These are phyloP conservation scores for Diutina mesorugosa DNA, from an alignment of 1,139 yeast genomes.

Conservation along the genomic window DNA sequence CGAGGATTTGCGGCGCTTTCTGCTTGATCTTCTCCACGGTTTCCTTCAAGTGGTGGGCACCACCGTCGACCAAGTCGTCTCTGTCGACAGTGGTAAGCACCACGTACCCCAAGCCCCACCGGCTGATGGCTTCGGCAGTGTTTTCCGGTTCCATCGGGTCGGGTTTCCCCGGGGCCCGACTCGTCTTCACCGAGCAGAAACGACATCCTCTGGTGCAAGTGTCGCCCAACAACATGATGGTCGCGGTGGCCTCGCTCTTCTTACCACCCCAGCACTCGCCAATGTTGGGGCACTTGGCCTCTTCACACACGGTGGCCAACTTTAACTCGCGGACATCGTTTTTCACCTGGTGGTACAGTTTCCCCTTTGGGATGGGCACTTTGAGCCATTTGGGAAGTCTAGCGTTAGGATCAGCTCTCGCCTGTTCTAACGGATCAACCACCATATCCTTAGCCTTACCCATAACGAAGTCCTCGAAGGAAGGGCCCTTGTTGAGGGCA, in stretches of 20 bases:
- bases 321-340: conserved; percentile 81
- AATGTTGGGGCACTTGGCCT: conserved; percentile 96
- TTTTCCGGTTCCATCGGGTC: conserved; percentile 97
- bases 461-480: conserved; percentile 79
- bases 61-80: conserved; percentile 91
- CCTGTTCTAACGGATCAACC: conserved; percentile 60
- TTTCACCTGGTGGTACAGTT: conserved; percentile 66
- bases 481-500: conserved; percentile 71
- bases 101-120: conserved; percentile 98
- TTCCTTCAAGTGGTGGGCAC: conserved; percentile 79
- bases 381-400: conserved; percentile 89
- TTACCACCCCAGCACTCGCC: conserved; percentile 99
- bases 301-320: conserved; percentile 93
- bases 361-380: conserved; percentile 91
- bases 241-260: conserved; percentile 94
- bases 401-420: conserved; percentile 44
- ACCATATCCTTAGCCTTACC: conserved; percentile 63
- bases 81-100: conserved; percentile 96
- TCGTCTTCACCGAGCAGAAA: conserved; percentile 93
- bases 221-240: conserved; percentile 96
- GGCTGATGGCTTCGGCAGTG: conserved; percentile 92
- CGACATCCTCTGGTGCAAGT: conserved; percentile 98
- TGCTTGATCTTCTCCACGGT: conserved; percentile 76
- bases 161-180: conserved; percentile 72
- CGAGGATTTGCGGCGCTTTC: conserved; percentile 84